Conservation (phyloP, 2,329 filamentous ascomycete species). For the Rutstroemia sp. region DNA sequence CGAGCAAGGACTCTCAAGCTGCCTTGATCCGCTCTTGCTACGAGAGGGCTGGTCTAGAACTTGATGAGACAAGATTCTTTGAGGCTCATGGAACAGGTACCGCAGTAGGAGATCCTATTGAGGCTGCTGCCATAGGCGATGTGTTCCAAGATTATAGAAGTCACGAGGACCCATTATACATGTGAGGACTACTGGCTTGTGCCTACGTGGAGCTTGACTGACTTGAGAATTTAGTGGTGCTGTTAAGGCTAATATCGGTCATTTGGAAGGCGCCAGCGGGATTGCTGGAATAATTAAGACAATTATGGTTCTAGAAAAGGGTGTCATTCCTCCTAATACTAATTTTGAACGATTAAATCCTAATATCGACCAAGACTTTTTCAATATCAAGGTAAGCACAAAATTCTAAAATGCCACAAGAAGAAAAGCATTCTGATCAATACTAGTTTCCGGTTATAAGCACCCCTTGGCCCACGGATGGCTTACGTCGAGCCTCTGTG, state of each 20-base stretch:
- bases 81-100: slow-evolving; percentile 14
- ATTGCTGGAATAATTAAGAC: slow-evolving; percentile 26
- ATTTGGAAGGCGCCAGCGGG: slow-evolving; percentile 23
- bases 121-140: background rate
- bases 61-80: slow-evolving; percentile 6
- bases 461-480: slow-evolving; percentile 1
- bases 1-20: slow-evolving; percentile 37
- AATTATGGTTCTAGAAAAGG: slow-evolving; percentile 22
- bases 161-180: background rate
- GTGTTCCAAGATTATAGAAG: background rate
- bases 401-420: background rate
- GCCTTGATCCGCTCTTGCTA: slow-evolving; percentile 8
- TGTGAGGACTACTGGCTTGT: background rate
- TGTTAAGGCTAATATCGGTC: slow-evolving; percentile 24
- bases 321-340: slow-evolving; percentile 25
- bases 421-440: slow-evolving; percentile 17
- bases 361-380: slow-evolving; percentile 18
- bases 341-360: slow-evolving; percentile 31
- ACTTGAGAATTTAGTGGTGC: slow-evolving; percentile 13
- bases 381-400: background rate
- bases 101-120: background rate
- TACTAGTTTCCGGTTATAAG: background rate
- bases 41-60: slow-evolving; percentile 1
- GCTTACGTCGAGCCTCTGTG: slow-evolving; percentile 12
- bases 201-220: background rate